Evolutionary conservation across 257 asterid species (phyloP).

Genomic region (Pogostemon cablin): DNA sequence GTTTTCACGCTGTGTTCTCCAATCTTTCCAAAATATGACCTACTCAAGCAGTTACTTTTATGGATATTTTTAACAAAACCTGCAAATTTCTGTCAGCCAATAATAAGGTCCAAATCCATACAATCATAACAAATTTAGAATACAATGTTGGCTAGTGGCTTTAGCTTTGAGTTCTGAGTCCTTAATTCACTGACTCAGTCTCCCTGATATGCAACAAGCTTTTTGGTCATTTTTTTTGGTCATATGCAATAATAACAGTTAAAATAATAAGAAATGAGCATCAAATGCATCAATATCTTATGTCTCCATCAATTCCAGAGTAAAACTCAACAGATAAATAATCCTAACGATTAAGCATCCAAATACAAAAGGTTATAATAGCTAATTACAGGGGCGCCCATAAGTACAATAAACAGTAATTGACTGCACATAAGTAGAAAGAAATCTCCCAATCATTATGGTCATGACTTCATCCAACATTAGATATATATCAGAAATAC

Average conservation of each 20-base stretch:
- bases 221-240: not conserved
- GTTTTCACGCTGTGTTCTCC: constrained; percentile 22
- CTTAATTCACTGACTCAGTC: constrained; percentile 2
- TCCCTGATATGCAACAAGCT: constrained; percentile 14
- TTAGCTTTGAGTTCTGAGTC: constrained; percentile 22
- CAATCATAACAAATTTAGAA: not conserved
- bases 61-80: constrained; percentile 19
- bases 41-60: not conserved
- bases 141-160: constrained; percentile 2
- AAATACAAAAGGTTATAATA: constrained; percentile 19
- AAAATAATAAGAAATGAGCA: not conserved
- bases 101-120: not conserved
- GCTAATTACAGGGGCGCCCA: constrained; percentile 22
- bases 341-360: constrained; percentile 8
- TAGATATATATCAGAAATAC: constrained; percentile 26
- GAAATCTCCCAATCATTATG: constrained; percentile 26
- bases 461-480: not conserved
- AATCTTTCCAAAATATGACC: constrained; percentile 4
- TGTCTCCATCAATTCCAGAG: constrained; percentile 12
- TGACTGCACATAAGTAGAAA: constrained; percentile 22
- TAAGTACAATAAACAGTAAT: constrained; percentile 22
- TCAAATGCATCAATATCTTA: not conserved
- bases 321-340: constrained; percentile 19
- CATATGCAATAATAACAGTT: not conserved
- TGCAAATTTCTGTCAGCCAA: constrained; percentile 10